Evolutionary conservation across 257 asterid species (phyloP), one percentile per base, ranked within the genome.

Genomic region (Solanum chmielewskii): DNA sequence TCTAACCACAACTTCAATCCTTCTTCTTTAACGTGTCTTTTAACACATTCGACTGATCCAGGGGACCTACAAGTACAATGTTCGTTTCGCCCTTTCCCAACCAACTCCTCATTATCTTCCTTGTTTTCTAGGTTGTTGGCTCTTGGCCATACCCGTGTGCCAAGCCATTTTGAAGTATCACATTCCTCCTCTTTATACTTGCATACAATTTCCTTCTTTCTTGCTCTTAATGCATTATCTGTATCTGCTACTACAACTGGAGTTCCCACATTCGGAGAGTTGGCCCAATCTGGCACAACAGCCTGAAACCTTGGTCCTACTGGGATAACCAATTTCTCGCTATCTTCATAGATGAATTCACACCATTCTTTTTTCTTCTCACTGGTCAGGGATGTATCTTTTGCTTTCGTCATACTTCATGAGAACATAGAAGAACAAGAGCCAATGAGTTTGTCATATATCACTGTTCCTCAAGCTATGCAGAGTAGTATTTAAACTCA

Each of bases 31-130:
- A 90, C 66, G 39, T 91, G 92, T 23, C 6, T 60, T 35, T 73
- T 84, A 29, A 83, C 77, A 71, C 93, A 91, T 68, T 90, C 60
- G 42, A 33, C 85, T 39, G 90, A 85, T 42, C 86, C 86, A 29
- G 86, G 88, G 71, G 18, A 71, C 20, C 1, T 10, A 75, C 93
- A 91, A 9, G 52, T 1, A 47, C 91, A 88, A 27, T 3, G 3
- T 10, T 44, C 73, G 6, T 66, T 15, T 84, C 89, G 71, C 42
- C 93, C 90, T 84, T 80, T 85, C 29, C 90, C 88, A 60, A 88
- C 71, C 14, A 16, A 87, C 56, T 56, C 20, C 5, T 16, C 14
- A 2, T 76, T 62, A 81, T 27, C 64, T 45, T 44, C 21, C 66
- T 44, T 12, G 73, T 35, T 45, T 68, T 56, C 59, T 84, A 9